Percentiles rank a stretch among this genome's conserved stretches.
These are phyloP conservation scores for Tolypocladium tropicale DNA, from an alignment of 2,329 filamentous ascomycete species.

Conservation along the genomic window DNA sequence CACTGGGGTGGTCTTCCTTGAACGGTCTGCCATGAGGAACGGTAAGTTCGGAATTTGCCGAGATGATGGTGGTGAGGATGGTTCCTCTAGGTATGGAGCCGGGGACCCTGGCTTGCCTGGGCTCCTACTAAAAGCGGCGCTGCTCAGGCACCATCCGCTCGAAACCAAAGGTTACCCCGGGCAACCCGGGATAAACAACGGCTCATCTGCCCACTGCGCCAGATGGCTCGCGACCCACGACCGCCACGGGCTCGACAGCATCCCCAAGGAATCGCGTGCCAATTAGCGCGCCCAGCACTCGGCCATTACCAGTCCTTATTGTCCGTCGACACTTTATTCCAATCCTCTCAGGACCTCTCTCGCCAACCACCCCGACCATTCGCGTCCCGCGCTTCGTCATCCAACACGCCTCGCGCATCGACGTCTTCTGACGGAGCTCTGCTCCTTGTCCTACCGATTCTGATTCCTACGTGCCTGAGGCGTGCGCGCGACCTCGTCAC, in stretches of 20 bases:
- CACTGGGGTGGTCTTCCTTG: no score
- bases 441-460: slow-evolving; percentile 24
- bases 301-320: background rate
- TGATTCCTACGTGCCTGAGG: slow-evolving; percentile 13
- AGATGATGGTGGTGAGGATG: no score
- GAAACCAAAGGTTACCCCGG: slow-evolving; percentile 3
- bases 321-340: background rate
- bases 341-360: background rate
- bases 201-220: background rate
- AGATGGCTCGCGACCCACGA: background rate
- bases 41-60: no score
- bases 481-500: slow-evolving; percentile 12
- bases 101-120: no score
- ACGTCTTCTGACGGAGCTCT: slow-evolving; percentile 19
- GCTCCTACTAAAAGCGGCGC: no score
- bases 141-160: no score
- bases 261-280: background rate
- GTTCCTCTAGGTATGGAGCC: no score
- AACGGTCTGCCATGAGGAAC: no score
- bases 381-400: background rate
- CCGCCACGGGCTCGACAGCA: background rate
- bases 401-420: slow-evolving; percentile 15
- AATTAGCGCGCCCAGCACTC: background rate
- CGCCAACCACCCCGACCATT: background rate
- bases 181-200: slow-evolving; percentile 6